These are phyloP conservation scores for Vanderwaltozyma yarrowii DNA, from an alignment of 805 yeast genomes.

Conservation along the genomic window DNA sequence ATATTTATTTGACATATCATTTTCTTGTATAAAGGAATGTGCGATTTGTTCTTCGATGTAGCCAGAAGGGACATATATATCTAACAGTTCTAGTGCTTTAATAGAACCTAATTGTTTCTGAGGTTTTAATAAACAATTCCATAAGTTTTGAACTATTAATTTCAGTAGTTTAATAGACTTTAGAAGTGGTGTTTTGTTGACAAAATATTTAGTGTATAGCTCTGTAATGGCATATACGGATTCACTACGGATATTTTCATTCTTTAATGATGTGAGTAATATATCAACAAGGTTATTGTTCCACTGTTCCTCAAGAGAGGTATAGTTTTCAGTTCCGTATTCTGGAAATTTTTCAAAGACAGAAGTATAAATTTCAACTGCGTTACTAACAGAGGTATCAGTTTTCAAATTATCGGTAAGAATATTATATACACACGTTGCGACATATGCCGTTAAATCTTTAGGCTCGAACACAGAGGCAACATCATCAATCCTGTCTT, in stretches of 20 bases:
- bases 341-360: constrained; percentile 40
- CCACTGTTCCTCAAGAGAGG: no score
- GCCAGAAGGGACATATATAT: constrained; percentile 39
- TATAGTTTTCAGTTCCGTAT: background rate
- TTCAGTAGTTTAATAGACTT: constrained; percentile 16
- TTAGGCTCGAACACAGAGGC: constrained; percentile 6
- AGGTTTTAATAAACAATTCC: constrained; percentile 43
- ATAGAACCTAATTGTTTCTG: constrained; percentile 62
- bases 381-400: constrained; percentile 20
- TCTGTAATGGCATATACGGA: background rate
- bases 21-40: constrained; percentile 38
- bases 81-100: constrained; percentile 51
- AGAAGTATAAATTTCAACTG: constrained; percentile 29
- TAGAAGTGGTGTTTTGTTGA: background rate
- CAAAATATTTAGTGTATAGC: background rate
- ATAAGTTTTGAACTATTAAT: constrained; percentile 33
- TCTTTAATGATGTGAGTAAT: background rate
- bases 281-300: background rate
- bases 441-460: constrained; percentile 34
- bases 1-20: constrained; percentile 34
- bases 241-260: background rate
- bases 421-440: constrained; percentile 26
- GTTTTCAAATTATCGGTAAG: constrained; percentile 16
- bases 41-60: constrained; percentile 69
- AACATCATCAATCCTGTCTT: background rate